phyloP scores from a whole-genome alignment of 495 filamentous ascomycete genomes.

The Staphylotrichum tortipilum region DNA sequence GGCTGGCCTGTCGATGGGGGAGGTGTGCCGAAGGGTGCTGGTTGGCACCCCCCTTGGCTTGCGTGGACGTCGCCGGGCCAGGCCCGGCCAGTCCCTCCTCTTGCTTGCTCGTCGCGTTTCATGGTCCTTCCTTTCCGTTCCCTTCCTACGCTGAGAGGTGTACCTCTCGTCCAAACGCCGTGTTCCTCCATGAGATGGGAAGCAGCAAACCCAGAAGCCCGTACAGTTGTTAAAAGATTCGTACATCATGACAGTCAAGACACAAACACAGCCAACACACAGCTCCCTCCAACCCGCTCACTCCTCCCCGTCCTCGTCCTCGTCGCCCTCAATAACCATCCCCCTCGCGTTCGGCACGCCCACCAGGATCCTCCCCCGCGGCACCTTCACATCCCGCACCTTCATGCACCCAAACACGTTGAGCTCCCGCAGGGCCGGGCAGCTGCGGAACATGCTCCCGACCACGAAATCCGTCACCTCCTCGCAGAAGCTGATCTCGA shows the following conservation, averaged over 20 bases:
- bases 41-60: no score
- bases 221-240: no score
- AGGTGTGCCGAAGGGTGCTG: no score
- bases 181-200: no score
- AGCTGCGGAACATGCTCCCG: conserved; percentile 62
- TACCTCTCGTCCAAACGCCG: not conserved
- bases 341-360: conserved; percentile 61
- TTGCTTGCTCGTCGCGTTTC: no score
- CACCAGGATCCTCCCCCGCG: conserved; percentile 64
- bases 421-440: conserved; percentile 61
- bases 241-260: no score
- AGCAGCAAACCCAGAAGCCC: no score
- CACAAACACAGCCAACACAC: not conserved
- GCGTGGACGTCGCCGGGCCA: no score
- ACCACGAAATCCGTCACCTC: conserved; percentile 66
- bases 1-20: no score
- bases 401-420: conserved; percentile 82
- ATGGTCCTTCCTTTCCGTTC: no score
- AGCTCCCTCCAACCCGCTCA: not conserved
- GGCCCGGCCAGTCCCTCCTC: no score
- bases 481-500: conserved; percentile 74
- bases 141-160: not conserved
- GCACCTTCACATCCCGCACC: conserved; percentile 60
- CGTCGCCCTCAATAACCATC: conserved; percentile 45
- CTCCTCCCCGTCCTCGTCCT: conserved; percentile 14